Conservation (phyloP, 75 land plant genomes). For the Cunninghamia lanceolata region DNA sequence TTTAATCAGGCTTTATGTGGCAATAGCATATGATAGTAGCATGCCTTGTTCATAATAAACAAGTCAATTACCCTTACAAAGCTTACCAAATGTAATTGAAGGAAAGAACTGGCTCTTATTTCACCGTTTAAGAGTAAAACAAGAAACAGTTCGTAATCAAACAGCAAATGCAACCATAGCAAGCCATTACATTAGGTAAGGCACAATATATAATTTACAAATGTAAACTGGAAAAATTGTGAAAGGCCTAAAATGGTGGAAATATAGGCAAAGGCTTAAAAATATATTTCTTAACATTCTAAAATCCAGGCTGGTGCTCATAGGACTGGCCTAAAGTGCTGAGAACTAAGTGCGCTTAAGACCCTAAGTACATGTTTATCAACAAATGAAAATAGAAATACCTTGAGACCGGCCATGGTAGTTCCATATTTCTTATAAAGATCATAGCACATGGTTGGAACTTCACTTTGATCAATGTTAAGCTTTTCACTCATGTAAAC, state of each 20-base stretch:
- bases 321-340: background rate
- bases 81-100: background rate
- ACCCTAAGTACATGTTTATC: background rate
- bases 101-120: background rate
- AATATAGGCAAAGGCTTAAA: no score
- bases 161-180: background rate
- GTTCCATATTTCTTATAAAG: constrained; percentile 73
- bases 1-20: background rate
- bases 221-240: background rate
- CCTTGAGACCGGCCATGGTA: constrained; percentile 89
- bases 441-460: constrained; percentile 64
- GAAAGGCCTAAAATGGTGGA: background rate
- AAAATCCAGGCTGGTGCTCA: background rate
- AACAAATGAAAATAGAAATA: constrained; percentile 8
- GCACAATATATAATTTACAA: background rate
- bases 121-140: background rate
- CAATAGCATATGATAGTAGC: background rate
- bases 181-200: background rate
- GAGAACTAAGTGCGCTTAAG: background rate
- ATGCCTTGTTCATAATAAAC: background rate
- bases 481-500: constrained; percentile 73
- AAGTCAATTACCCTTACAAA: background rate
- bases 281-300: background rate
- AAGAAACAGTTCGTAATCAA: background rate
- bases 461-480: constrained; percentile 53